These are phyloP conservation scores for Pleurotus ostreatus DNA, from an alignment of 768 basidiomycete genomes.

Conservation along the genomic window DNA sequence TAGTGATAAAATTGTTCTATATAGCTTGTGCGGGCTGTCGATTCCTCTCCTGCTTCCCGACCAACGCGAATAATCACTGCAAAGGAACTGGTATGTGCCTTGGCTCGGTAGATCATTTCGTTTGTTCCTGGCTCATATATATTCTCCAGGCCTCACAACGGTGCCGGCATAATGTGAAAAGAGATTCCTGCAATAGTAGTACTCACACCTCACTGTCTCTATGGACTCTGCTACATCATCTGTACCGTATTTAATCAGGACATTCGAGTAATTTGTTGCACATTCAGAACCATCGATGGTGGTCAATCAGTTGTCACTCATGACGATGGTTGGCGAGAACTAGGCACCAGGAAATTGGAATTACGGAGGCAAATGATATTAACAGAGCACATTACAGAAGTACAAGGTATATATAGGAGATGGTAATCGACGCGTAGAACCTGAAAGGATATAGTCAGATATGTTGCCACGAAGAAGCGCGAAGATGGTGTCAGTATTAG, in stretches of 20 bases:
- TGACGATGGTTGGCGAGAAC: too few relatives aligned
- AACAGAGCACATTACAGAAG: too few relatives aligned
- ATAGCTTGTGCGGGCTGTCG: slow-evolving; percentile 84
- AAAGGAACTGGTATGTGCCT: slow-evolving; percentile 36
- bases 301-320: too few relatives aligned
- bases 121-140: not conserved
- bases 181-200: too few relatives aligned
- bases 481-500: slow-evolving; percentile 69
- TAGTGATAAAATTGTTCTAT: not conserved
- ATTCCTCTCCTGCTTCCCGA: slow-evolving; percentile 88
- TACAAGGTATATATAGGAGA: too few relatives aligned
- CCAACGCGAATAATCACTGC: slow-evolving; percentile 65
- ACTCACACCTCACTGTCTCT: not conserved
- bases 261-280: not conserved
- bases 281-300: not conserved
- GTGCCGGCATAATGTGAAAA: not conserved
- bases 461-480: not conserved
- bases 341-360: too few relatives aligned
- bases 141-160: slow-evolving; percentile 5
- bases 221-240: slow-evolving; percentile 10
- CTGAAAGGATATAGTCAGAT: not conserved
- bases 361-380: too few relatives aligned
- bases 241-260: slow-evolving; percentile 8
- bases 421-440: too few relatives aligned
- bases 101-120: not conserved